Evolutionary conservation across 2,329 filamentous ascomycete species (phyloP), one percentile per base, ranked within the genome.

Genomic region (Beauveria medogensis): DNA sequence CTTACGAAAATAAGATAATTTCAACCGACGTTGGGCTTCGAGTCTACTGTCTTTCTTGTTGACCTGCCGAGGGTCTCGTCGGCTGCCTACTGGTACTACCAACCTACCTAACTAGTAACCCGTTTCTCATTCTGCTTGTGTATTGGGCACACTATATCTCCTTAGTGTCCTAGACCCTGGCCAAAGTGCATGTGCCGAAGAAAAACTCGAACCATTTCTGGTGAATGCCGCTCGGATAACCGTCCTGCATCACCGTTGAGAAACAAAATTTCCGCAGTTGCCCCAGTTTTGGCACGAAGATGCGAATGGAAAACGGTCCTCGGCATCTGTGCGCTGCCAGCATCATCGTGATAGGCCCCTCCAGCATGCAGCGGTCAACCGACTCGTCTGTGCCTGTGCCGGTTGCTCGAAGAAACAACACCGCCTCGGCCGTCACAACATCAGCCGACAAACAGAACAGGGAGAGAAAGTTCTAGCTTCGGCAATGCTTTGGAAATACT

Each of bases 321-420:
- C 18, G 10, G 48, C 47, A 59, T 59, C 56, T 59, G 56, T 59
- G 56, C 56, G 37, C 37, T 28, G 37, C 55, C 56, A 40, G 56
- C 56, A 59, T 50, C 52, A 59, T 59, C 37, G 47, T 52, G 56
- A 59, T 44, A 41, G 26, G 37, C 18, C 34, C 22, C 10, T n/a
- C 37, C 24, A 16, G 24, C 34, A 28, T 34, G 37, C 56, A 34
- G 44, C 24, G 46, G 34, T 34, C 37, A 51, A 59, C 37, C n/a
- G 14, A 20, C 18, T 40, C 20, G 47, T 9, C 30, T 24, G 24
- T 20, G 20, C 34, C 47, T 50, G 22, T 28, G 34, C 55, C 24
- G 26, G 53, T 26, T n/a, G 5, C 8, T 24, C 20, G 8, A 41
- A 54, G 37, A 28, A 43, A n/a, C 22, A 28, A 37, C 18, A 55